Evolutionary conservation across 768 basidiomycete species (phyloP), one percentile per base, ranked within the genome.

Genomic region (Amanita jacksonii): DNA sequence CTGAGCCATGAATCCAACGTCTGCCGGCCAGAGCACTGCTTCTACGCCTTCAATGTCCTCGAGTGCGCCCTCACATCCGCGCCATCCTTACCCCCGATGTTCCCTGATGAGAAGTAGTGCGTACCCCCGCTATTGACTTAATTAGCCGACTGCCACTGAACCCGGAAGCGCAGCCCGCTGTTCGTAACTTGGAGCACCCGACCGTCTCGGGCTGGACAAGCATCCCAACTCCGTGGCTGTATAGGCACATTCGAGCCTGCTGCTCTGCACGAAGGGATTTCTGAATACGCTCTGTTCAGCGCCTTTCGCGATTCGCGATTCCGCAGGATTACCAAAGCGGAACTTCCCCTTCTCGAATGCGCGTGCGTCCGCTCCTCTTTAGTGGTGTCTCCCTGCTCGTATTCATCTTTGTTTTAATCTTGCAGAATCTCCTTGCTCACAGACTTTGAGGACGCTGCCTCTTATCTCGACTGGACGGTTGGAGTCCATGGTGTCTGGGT

Each of bases 121-220:
- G 82, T 67, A 35, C 15, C 23, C 15, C 22, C 24, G 31, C 24
- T 41, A 12, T 22, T 25, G 4, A 9, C 27, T n/a, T 15, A 18
- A n/a, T 9, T n/a, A n/a, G n/a, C n/a, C 3, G 13, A 8, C 25
- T 5, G 12, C 13, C 9, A 7, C 36, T 38, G 36, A 28, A 19
- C 10, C 27, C 12, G 7, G 16, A 16, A 5, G 18, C 34, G 7
- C 50, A 91, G 90, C 62, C 91, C 93, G 9, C 70, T 99, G 44
- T 99, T 99, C 62, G 90, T 98, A 24, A 98, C 94, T 5, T 99
- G 93, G 93, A 92, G 90, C 62, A 82, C 77, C 35, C 74, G 73
- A 47, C 70, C 76, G 24, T 70, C 70, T 46, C 77, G 75, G 45
- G 65, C 76, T 15, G 79, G 77, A 24, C 73, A 76, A 46, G 59